These are phyloP conservation scores for Telfairia occidentalis DNA, from an alignment of 331 rosid species.

Conservation along the genomic window DNA sequence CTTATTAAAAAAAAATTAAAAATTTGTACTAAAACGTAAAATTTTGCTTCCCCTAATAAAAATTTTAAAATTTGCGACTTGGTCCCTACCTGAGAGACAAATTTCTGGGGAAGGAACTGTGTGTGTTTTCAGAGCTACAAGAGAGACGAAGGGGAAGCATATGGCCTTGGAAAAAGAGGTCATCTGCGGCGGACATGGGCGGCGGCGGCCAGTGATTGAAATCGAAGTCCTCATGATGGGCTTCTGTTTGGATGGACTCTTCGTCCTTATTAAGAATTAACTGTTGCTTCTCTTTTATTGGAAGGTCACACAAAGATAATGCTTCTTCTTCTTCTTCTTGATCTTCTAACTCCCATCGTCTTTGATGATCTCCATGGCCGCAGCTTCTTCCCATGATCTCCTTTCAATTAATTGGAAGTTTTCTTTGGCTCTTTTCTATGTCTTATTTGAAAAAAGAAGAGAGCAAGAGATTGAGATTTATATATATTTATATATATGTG, in stretches of 20 bases:
- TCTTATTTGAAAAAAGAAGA: not conserved
- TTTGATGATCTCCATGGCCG: too few species aligned
- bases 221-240: conserved; percentile 32
- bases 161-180: conserved; percentile 52
- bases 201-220: conserved; percentile 19
- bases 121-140: conserved; percentile 16
- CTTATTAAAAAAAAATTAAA: not conserved
- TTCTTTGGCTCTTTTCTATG: not conserved
- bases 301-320: conserved; percentile 44
- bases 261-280: conserved; percentile 5
- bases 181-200: conserved; percentile 46
- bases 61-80: not conserved
- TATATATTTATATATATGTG: not conserved
- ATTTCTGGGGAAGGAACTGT: not conserved
- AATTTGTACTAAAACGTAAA: too few species aligned
- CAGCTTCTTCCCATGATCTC: not conserved
- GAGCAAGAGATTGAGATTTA: not conserved
- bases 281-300: conserved; percentile 15
- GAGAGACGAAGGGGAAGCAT: conserved; percentile 42
- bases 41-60: too few species aligned
- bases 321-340: conserved; percentile 36
- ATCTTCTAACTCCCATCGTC: not conserved
- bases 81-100: not conserved
- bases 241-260: not conserved
- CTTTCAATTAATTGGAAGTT: not conserved